Base-by-base conservation (phyloP, 2,329 filamentous ascomycete genomes). In the Arachnomyces sp. region DNA sequence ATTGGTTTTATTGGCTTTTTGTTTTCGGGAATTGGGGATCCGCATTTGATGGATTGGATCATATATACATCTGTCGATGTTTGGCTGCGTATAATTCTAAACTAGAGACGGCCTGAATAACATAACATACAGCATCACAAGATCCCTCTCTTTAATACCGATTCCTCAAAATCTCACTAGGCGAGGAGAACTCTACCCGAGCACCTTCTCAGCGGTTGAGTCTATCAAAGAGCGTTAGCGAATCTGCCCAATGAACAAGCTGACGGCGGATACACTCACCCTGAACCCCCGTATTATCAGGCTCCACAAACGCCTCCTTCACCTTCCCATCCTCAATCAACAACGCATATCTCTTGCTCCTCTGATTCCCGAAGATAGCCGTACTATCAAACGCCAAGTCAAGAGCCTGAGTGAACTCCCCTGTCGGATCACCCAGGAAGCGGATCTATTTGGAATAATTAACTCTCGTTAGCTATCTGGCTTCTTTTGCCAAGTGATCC, bases 311-410 rank as follows among this genome's bases (percentile, higher is more conserved):
- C 14, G 82, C 75, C 55, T 81, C 77, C 66, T 82, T 82, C 53
- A 95, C 84, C 66, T 86, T 87, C 50, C 90, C 89, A 53, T 93
- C 70, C 67, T 94, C 81, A 38, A 93, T 70, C 38, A 89, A 74
- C 40, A 94, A 71, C 14, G 84, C 87, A 57, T 94, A 95, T 37
- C 90, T 78, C 78, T 94, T 94, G 66, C 84, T 83, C 49, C 90
- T 79, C 52, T 77, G 70, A 52, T 82, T 81, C 32, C 90, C 90
- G 54, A 96, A 92, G 60, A 94, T 77, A 40, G 82, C 71, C 9
- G 76, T 72, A 38, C 76, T 82, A 48, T 94, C 87, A 56, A 94
- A 95, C 48, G 76, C 75, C 32, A 95, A 74, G 44, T 94, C 87
- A 28, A 94, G 72, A 3, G 83, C 81, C 60, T 86, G 81, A 49